Conservation (phyloP, 1,284 basidiomycete species). For the Ceratobasidium papillatum region DNA sequence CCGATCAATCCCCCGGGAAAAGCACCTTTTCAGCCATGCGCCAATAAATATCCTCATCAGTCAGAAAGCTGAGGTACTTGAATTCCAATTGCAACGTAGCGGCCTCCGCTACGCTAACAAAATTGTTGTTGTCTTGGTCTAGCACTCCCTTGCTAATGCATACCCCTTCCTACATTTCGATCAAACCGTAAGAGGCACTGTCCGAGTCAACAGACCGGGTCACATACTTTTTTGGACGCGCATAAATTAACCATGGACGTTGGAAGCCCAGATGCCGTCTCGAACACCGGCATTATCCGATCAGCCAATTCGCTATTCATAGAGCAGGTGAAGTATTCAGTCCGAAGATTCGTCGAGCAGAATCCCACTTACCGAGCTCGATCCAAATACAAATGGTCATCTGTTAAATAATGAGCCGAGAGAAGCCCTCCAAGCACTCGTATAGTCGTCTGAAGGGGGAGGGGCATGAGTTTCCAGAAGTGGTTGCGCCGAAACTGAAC, state of each 20-base stretch:
- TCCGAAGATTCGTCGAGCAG: constrained; percentile 56
- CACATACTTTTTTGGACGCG: constrained; percentile 46
- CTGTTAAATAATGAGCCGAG: constrained; percentile 79
- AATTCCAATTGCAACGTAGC: constrained; percentile 88
- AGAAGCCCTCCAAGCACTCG: constrained; percentile 83
- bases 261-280: constrained; percentile 83
- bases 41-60: constrained; percentile 83
- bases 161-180: constrained; percentile 7
- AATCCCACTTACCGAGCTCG: constrained; percentile 65
- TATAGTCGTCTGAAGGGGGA: constrained; percentile 70
- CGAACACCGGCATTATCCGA: constrained; percentile 83
- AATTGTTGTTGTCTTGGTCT: constrained; percentile 69
- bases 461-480: constrained; percentile 10
- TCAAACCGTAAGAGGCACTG: neutral
- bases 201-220: neutral
- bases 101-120: constrained; percentile 85
- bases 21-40: constrained; percentile 76
- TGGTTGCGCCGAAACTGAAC: constrained; percentile 46
- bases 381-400: constrained; percentile 75
- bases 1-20: neutral
- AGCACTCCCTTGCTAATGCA: constrained; percentile 64
- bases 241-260: constrained; percentile 81
- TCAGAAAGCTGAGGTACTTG: constrained; percentile 83
- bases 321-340: neutral
- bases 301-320: constrained; percentile 73